Conservation (phyloP, 2,329 filamentous ascomycete species). For the Fusarium chlamydosporum region DNA sequence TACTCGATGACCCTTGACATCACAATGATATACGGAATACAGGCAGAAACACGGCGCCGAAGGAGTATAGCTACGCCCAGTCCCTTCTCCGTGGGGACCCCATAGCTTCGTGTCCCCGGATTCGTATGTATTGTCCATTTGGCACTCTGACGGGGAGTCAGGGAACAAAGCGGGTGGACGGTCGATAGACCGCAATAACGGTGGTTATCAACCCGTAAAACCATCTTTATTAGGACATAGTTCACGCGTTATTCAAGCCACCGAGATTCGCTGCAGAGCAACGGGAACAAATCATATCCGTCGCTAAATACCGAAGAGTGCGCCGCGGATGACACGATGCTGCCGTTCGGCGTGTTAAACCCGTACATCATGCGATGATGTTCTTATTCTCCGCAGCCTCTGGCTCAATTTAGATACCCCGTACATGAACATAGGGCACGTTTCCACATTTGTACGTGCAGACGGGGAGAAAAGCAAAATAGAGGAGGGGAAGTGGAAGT, state of each 20-base stretch:
- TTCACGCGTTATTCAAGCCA: conserved; percentile 44
- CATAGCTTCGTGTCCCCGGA: conserved; percentile 28
- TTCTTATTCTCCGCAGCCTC: conserved; percentile 4
- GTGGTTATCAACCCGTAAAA: conserved; percentile 16
- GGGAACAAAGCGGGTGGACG: conserved; percentile 14
- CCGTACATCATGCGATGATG: conserved; percentile 43
- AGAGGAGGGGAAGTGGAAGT: conserved; percentile 18
- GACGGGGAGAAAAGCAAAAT: conserved; percentile 23
- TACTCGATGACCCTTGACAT: conserved; percentile 2
- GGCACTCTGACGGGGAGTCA: conserved; percentile 12
- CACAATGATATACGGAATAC: neutral
- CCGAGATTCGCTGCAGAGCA: conserved; percentile 1
- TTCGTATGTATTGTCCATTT: neutral
- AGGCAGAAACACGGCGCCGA: conserved; percentile 3
- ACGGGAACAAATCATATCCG: conserved; percentile 12
- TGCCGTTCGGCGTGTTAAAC: conserved; percentile 24
- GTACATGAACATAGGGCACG: conserved; percentile 22
- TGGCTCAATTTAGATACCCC: conserved; percentile 22
- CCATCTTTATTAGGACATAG: conserved; percentile 16
- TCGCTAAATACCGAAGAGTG: conserved; percentile 44
- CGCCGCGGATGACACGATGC: conserved; percentile 42
- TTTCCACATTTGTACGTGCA: conserved; percentile 14
- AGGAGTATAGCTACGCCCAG: neutral
- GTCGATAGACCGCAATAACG: conserved; percentile 16
- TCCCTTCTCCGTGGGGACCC: conserved; percentile 21